These are phyloP conservation scores for Fusarium poae DNA, from an alignment of 2,329 filamentous ascomycete genomes.

Conservation along the genomic window DNA sequence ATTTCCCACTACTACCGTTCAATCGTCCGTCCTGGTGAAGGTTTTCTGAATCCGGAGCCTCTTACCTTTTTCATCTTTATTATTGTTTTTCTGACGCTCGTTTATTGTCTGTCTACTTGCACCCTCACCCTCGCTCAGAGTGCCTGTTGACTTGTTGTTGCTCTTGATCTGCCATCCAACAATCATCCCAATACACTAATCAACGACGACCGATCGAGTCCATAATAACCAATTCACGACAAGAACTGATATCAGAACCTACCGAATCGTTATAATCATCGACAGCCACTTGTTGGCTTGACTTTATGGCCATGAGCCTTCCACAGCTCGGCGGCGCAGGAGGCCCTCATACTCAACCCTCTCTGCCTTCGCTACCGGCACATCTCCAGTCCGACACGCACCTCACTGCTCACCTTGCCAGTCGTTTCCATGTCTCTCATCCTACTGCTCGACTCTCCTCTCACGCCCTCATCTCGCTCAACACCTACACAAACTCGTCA, in stretches of 20 bases:
- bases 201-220: conserved; percentile 24
- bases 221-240: conserved; percentile 15
- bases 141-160: conserved; percentile 28
- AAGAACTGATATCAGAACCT: conserved; percentile 21
- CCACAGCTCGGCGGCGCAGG: conserved; percentile 64
- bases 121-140: conserved; percentile 44
- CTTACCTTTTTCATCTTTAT: conserved; percentile 29
- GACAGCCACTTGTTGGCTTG: conserved; percentile 52
- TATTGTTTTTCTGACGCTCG: conserved; percentile 44
- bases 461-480: conserved; percentile 90
- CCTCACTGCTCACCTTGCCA: conserved; percentile 84
- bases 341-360: conserved; percentile 83
- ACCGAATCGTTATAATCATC: conserved; percentile 23
- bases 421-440: conserved; percentile 90
- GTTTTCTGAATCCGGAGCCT: conserved; percentile 35
- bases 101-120: conserved; percentile 40
- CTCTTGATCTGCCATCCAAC: conserved; percentile 8
- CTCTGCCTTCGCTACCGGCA: conserved; percentile 86
- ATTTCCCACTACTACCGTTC: conserved; percentile 40
- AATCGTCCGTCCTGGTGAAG: conserved; percentile 39
- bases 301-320: conserved; percentile 70
- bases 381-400: conserved; percentile 84
- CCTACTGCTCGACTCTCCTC: conserved; percentile 91
- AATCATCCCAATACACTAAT: conserved; percentile 12
- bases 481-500: conserved; percentile 91